A percentile compares a stretch with the other conserved stretches of the same genome.
These are phyloP conservation scores for Lactarius sanguifluus DNA, from an alignment of 768 basidiomycete genomes.

Conservation along the genomic window DNA sequence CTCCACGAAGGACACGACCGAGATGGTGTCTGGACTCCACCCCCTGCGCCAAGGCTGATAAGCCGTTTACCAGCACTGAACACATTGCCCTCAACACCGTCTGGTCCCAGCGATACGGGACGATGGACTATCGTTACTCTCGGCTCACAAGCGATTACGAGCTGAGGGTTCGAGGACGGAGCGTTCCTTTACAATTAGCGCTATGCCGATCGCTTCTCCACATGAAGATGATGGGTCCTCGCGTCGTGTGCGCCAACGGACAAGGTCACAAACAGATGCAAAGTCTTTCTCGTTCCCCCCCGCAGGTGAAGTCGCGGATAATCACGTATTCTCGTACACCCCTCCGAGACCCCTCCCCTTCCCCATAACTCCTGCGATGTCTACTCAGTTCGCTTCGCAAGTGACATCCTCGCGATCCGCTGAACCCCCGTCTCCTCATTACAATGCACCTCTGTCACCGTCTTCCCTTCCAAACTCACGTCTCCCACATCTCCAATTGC, in stretches of 20 bases:
- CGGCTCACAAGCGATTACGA: slow-evolving; percentile 24
- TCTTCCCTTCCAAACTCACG: background rate
- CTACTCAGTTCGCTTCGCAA: slow-evolving; percentile 7
- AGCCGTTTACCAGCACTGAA: slow-evolving; percentile 17
- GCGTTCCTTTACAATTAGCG: slow-evolving; percentile 23
- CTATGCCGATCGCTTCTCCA: slow-evolving; percentile 7
- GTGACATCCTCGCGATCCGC: background rate
- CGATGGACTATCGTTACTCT: slow-evolving; percentile 19
- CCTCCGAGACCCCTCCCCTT: slow-evolving; percentile 26
- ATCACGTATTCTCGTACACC: slow-evolving; percentile 12
- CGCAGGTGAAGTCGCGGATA: background rate
- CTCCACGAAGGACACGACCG: slow-evolving; percentile 12
- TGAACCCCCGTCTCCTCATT: slow-evolving; percentile 1
- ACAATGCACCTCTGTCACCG: background rate
- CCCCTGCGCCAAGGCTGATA: slow-evolving; percentile 23
- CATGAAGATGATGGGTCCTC: slow-evolving; percentile 19
- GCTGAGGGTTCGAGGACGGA: slow-evolving; percentile 23
- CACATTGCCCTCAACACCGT: slow-evolving; percentile 8
- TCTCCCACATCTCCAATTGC: slow-evolving; percentile 2
- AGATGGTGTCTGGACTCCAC: slow-evolving; percentile 17
- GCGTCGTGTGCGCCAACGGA: slow-evolving; percentile 19
- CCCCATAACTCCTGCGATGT: slow-evolving; percentile 10
- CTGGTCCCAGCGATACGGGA: slow-evolving; percentile 9
- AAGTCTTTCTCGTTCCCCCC: slow-evolving; percentile 22
- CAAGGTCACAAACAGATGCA: slow-evolving; percentile 13